Base-by-base conservation (phyloP, 768 basidiomycete genomes). In the Holtermanniella nyarrowii region DNA sequence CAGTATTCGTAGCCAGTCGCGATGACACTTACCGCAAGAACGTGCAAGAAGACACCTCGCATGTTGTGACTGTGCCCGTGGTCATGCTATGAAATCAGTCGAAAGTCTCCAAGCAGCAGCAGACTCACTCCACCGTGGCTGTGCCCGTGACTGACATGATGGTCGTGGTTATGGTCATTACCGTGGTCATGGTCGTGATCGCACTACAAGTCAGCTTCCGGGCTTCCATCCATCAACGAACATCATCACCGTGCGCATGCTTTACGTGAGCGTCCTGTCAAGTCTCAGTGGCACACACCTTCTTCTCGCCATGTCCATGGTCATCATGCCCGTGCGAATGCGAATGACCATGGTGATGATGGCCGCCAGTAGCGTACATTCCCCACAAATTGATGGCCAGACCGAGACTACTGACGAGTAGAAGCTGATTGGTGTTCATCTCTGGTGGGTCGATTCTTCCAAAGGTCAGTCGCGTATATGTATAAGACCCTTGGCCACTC, bases 291-390 rank as follows among this genome's bases (percentile, higher is more conserved):
- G 24, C 24, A 50, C 52, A 40, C 16, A 61, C 58, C 53, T 65
- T 62, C 56, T 63, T 65, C 26, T 60, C 58, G 43, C 47, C 58
- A 49, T 67, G 68, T 4, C 42, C 51, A n/a, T 70, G 67, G n/a
- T n/a, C n/a, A n/a, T n/a, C n/a, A n/a, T n/a, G n/a, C 62, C 53
- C 64, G 20, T 54, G 61, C 67, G 55, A 58, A 69, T 44, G 62
- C 57, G 26, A 48, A 53, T 53, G 62, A 67, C 54, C 68, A 68
- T 72, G 86, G 58, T 88, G 86, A 66, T 85, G 84, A 68, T 91
- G 88, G 3, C 89, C 90, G 3, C 95, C 95, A 78, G 95, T 99
- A 1, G 95, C 95, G 67, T 90, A 87, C 89, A 99, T 95, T 31
- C 95, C 95, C 61, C 96, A 97, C 18, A 99, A 73, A 69, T 99